Evolutionary conservation across 2,329 filamentous ascomycete species (phyloP).

Genomic region (Colletotrichum chrysophilum): DNA sequence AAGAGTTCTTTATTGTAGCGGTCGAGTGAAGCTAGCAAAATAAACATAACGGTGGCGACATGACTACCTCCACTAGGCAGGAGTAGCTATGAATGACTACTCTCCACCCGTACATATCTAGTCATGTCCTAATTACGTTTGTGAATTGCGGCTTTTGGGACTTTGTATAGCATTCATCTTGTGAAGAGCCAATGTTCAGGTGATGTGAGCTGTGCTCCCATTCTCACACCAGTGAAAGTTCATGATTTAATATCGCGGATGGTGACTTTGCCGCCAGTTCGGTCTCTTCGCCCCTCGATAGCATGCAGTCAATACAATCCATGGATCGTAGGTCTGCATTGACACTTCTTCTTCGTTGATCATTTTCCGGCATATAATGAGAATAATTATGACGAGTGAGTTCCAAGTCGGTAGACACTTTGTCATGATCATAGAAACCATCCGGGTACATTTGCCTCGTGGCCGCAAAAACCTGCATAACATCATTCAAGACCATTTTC

Average conservation of each 20-base stretch:
- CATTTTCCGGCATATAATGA: neutral
- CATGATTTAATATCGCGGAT: neutral
- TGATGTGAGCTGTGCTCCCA: neutral
- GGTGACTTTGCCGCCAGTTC: no score
- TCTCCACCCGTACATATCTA: neutral
- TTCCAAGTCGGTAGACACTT: neutral
- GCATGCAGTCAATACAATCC: neutral
- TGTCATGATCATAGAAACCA: neutral
- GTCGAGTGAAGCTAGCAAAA: neutral
- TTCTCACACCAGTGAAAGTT: neutral
- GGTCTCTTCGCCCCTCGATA: no score
- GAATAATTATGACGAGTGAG: rapidly evolving
- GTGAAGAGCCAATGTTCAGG: neutral
- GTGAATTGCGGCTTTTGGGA: no score
- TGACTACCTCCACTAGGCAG: neutral
- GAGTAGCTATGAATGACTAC: neutral
- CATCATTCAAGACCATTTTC: neutral
- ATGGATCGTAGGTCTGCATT: no score
- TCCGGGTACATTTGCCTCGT: neutral
- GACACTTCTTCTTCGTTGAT: neutral
- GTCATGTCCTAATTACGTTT: neutral
- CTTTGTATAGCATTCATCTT: neutral
- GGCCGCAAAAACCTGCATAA: neutral
- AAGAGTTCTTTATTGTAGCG: neutral
- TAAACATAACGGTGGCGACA: neutral